These are phyloP conservation scores for Eruca vesicaria DNA, from an alignment of 441 rosid genomes.

Conservation along the genomic window DNA sequence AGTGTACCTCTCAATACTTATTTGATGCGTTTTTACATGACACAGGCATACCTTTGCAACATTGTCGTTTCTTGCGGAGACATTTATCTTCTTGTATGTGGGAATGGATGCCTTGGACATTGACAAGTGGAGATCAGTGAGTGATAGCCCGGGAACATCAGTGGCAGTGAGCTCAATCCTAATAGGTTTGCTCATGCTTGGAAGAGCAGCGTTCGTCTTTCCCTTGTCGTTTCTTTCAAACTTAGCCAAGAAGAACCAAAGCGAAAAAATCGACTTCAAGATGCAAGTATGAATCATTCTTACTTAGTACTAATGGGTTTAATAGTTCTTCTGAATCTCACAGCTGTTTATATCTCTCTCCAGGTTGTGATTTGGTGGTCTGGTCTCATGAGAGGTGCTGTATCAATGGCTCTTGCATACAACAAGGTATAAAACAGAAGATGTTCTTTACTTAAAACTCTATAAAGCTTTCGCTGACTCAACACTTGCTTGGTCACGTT, in stretches of 20 bases:
- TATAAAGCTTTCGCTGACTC: neutral
- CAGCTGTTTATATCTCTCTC: neutral
- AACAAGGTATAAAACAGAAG: constrained; percentile 47
- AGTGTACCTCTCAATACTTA: constrained; percentile 2
- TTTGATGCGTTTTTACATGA: neutral
- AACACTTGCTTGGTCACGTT: neutral
- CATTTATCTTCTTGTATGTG: constrained; percentile 64
- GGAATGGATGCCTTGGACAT: constrained; percentile 82
- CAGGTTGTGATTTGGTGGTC: constrained; percentile 76
- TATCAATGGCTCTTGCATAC: constrained; percentile 72
- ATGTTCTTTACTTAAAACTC: neutral
- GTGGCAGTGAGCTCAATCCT: constrained; percentile 60
- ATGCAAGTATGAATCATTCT: constrained; percentile 47
- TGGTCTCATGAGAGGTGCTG: constrained; percentile 81
- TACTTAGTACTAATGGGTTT: neutral
- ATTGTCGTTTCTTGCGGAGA: constrained; percentile 64
- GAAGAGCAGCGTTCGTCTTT: constrained; percentile 71
- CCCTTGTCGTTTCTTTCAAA: constrained; percentile 56
- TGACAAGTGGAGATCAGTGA: constrained; percentile 57
- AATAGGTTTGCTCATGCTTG: constrained; percentile 58
- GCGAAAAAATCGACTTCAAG: constrained; percentile 44
- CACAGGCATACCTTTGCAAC: constrained; percentile 69
- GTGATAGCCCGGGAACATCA: constrained; percentile 55
- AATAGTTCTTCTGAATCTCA: neutral
- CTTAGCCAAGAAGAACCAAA: constrained; percentile 44